Evolutionary conservation across 2,329 filamentous ascomycete species (phyloP), one percentile per base, ranked within the genome.

Genomic region (Botryotinia globosa): DNA sequence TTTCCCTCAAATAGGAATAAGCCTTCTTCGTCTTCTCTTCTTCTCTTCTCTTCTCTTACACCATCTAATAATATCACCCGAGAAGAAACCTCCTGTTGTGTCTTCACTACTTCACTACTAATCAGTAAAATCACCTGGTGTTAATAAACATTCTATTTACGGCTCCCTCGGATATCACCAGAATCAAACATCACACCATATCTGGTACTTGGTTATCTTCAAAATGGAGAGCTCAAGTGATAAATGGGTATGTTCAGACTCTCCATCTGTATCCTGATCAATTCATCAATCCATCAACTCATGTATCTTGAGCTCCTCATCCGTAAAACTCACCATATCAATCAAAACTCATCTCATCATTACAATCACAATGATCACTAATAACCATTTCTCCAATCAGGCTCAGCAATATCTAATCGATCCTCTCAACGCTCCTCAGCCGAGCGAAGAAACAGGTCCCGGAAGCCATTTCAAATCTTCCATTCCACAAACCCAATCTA

Each of bases 351-450:
- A 56, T 25, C 44, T 20, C 22, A 58, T n/a, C 34, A 25, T 32
- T 2, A n/a, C 34, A 14, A 71, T 20, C 9, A 71, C 18, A 39
- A 66, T 66, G 64, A 10, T 22, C 16, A 66, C 59, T 71, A 56
- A 71, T 5, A 29, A 58, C 20, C 42, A 14, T 20, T 37, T 10
- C 32, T 56, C 7, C 16, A 32, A 14, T 1, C 79, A 93, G 91
- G 89, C 90, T 61, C 84, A 86, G 70, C 86, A 88, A 78, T 90
- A 91, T 79, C 84, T 94, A 62, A 87, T 93, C 76, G 90, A 92
- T 77, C 92, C 91, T 75, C 83, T 94, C 74, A 89, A 85, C 77
- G 90, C 86, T 34, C 90, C 89, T 16, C 89, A 92, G 74, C 91
- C 91, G 22, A 88, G 85, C 74, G 87, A 91, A 74, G 89, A 92